Percentiles rank a stretch among this genome's conserved stretches.
phyloP scores from a whole-genome alignment of 2,329 filamentous ascomycete species.

The Paecilomyces dactylethromorphus region DNA sequence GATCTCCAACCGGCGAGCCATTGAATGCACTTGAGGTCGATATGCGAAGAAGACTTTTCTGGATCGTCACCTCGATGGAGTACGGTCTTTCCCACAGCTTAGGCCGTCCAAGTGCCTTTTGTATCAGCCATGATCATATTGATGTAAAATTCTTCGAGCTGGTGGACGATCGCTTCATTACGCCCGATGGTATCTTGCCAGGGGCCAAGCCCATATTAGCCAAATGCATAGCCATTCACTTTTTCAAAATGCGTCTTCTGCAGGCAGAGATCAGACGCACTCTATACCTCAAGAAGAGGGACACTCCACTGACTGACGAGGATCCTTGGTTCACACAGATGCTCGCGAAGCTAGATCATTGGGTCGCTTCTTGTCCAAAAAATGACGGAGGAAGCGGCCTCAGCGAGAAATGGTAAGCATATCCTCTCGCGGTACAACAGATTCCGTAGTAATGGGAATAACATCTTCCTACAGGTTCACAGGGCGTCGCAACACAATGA shows the following conservation, averaged over 20 bases:
- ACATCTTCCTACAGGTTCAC: conserved; percentile 44
- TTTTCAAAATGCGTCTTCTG: conserved; percentile 81
- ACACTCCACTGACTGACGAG: conserved; percentile 67
- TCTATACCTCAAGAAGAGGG: conserved; percentile 76
- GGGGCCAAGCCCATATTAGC: conserved; percentile 66
- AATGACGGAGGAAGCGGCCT: conserved; percentile 62
- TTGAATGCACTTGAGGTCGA: conserved; percentile 73
- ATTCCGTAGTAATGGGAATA: background rate
- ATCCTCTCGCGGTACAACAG: conserved; percentile 6
- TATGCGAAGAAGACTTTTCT: conserved; percentile 80
- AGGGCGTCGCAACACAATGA: conserved; percentile 75
- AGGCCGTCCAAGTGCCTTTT: conserved; percentile 79
- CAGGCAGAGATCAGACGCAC: conserved; percentile 83
- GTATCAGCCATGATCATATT: conserved; percentile 72
- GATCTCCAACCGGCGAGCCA: conserved; percentile 52
- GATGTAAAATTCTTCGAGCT: conserved; percentile 80
- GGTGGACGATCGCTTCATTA: conserved; percentile 79
- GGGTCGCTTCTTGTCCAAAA: conserved; percentile 70
- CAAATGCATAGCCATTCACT: conserved; percentile 86
- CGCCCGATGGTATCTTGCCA: conserved; percentile 63
- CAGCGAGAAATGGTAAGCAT: conserved; percentile 70
- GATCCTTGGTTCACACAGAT: conserved; percentile 85
- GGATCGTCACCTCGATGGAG: conserved; percentile 85
- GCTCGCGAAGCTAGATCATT: conserved; percentile 68
- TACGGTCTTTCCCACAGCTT: conserved; percentile 80